Conservation (phyloP, 1,284 basidiomycete species). For the Cutaneotrichosporon cavernicola region DNA sequence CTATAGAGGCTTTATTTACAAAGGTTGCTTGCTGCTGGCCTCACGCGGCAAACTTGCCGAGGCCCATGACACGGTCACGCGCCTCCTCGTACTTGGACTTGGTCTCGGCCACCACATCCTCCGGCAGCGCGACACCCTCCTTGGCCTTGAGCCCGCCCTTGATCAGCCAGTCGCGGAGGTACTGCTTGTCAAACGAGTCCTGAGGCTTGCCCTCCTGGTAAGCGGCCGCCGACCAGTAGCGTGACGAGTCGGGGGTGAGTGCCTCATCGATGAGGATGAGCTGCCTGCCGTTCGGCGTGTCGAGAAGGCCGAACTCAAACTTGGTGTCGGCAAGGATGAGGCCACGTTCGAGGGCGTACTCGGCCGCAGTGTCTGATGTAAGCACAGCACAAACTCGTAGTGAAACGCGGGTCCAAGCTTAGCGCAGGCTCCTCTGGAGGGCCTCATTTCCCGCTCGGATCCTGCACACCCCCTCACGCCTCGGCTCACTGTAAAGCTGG, state of each 20-base stretch:
- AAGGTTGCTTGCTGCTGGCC: background rate
- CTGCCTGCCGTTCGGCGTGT: conserved; percentile 51
- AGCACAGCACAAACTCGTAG: background rate
- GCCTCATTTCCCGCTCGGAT: background rate
- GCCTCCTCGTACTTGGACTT: conserved; percentile 74
- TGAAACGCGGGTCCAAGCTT: background rate
- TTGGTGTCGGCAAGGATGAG: conserved; percentile 95
- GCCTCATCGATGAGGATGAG: conserved; percentile 93
- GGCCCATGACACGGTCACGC: conserved; percentile 64
- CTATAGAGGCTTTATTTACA: background rate
- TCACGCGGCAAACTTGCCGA: conserved; percentile 34
- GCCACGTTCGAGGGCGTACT: conserved; percentile 73
- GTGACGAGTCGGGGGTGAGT: conserved; percentile 93
- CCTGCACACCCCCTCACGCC: background rate
- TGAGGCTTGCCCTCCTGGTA: conserved; percentile 77
- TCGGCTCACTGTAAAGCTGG: conserved; percentile 49
- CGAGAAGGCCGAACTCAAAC: conserved; percentile 78
- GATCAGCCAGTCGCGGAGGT: conserved; percentile 84
- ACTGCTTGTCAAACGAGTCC: conserved; percentile 96
- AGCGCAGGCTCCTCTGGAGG: background rate
- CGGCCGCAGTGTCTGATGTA: conserved; percentile 62
- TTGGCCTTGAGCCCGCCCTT: conserved; percentile 69
- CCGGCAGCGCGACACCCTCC: conserved; percentile 71
- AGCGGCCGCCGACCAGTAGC: conserved; percentile 83
- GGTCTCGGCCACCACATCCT: conserved; percentile 74